Percentiles rank a stretch among this genome's conserved stretches.
Evolutionary conservation across 805 yeast genomes (phyloP).

Genomic region (Suhomyces xylopsoci): DNA sequence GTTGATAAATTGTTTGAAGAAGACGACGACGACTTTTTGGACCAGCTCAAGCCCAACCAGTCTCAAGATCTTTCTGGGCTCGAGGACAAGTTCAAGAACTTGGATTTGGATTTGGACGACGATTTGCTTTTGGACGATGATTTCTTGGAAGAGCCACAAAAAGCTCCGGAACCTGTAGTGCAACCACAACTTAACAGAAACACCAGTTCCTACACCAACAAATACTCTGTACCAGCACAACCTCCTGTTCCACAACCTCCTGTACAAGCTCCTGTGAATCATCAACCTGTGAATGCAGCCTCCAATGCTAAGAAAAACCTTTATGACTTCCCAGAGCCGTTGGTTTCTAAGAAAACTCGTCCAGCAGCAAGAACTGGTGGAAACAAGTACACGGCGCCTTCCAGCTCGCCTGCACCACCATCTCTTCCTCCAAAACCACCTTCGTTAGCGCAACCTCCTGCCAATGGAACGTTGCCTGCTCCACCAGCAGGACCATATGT

Average conservation of each 20-base stretch:
- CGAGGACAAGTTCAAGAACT: constrained; percentile 6
- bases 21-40: constrained; percentile 21
- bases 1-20: constrained; percentile 12
- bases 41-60: constrained; percentile 4
- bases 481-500: not conserved
- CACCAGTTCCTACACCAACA: not conserved
- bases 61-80: not conserved
- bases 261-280: no score
- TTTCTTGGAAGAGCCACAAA: constrained; percentile 28
- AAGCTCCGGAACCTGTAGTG: no score
- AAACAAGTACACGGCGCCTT: constrained; percentile 17
- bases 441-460: constrained; percentile 2
- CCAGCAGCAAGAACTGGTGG: constrained; percentile 37
- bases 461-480: constrained; percentile 5
- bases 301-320: constrained; percentile 64
- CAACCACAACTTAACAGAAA: not conserved
- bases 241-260: not conserved
- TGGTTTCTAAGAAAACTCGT: constrained; percentile 42
- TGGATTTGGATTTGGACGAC: constrained; percentile 26
- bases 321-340: constrained; percentile 65
- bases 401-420: constrained; percentile 5
- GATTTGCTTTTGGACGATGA: constrained; percentile 35
- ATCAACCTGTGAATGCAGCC: no score
- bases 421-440: constrained; percentile 12
- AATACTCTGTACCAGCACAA: not conserved